phyloP scores from a whole-genome alignment of 2,329 filamentous ascomycete genomes.

The Lachnellula hyalina region DNA sequence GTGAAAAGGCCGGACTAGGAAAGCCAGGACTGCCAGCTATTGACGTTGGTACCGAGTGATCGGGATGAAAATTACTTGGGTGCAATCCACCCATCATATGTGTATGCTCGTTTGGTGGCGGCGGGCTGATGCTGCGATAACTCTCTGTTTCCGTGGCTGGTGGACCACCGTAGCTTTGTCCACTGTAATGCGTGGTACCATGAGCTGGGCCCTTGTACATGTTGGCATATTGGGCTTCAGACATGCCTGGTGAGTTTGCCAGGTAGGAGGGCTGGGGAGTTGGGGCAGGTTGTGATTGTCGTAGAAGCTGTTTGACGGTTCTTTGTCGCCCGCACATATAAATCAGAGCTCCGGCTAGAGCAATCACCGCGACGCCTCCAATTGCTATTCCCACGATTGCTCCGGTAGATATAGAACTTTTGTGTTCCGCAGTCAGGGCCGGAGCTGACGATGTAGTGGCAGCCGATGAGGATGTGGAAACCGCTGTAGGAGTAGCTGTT shows the following conservation, averaged over 20 bases:
- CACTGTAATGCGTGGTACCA: neutral
- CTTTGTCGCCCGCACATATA: conserved; percentile 39
- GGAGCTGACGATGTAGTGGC: neutral
- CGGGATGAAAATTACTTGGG: conserved; percentile 1
- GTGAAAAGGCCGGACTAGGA: conserved; percentile 12
- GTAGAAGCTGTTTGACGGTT: conserved; percentile 13
- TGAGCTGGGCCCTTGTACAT: conserved; percentile 14
- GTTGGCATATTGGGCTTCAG: conserved; percentile 22
- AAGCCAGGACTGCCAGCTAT: conserved; percentile 7
- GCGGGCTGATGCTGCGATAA: conserved; percentile 16
- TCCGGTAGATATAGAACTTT: conserved; percentile 32
- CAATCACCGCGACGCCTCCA: conserved; percentile 37
- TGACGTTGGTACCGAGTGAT: conserved; percentile 1
- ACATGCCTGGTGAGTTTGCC: conserved; percentile 12
- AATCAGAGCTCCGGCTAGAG: conserved; percentile 41
- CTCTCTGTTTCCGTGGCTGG: conserved; percentile 7
- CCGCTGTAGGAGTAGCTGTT: neutral
- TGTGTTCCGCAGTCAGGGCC: neutral
- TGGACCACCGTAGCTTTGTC: neutral
- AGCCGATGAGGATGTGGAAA: neutral
- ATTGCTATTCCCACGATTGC: conserved; percentile 57
- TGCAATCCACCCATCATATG: conserved; percentile 15
- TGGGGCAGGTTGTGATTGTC: conserved; percentile 4
- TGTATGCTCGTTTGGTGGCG: conserved; percentile 11
- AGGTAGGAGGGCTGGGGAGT: conserved; percentile 17